Percentiles rank a stretch among this genome's conserved stretches.
phyloP scores from a whole-genome alignment of 129 eudicot species.

The Centrapalus pauciflorus region DNA sequence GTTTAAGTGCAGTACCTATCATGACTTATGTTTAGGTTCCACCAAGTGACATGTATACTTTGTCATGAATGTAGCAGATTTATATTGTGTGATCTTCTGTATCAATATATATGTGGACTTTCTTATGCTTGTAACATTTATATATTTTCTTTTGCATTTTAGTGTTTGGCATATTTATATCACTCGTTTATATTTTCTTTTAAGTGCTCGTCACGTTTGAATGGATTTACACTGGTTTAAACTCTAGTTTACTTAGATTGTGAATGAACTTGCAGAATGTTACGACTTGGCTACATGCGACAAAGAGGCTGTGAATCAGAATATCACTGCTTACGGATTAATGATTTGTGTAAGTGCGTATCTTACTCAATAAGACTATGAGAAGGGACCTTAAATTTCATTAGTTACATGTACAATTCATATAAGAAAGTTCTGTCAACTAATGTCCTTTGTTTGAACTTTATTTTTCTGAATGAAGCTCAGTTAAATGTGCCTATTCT shows the following conservation, averaged over 20 bases:
- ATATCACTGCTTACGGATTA: constrained; percentile 80
- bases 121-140: background rate
- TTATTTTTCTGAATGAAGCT: background rate
- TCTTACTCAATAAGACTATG: constrained; percentile 9
- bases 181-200: too few relatives aligned
- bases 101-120: background rate
- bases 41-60: background rate
- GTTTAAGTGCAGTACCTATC: background rate
- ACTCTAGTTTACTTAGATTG: background rate
- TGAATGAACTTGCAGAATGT: constrained; percentile 53
- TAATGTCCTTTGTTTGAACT: background rate
- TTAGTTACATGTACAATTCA: background rate
- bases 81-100: too few relatives aligned
- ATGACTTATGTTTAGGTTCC: background rate
- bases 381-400: background rate
- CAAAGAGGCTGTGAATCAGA: constrained; percentile 54
- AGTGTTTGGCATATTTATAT: background rate
- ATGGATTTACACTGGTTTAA: background rate
- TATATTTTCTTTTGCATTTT: background rate
- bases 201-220: too few relatives aligned
- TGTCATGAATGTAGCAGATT: background rate
- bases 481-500: background rate
- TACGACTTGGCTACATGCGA: constrained; percentile 66
- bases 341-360: constrained; percentile 72
- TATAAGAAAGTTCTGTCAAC: background rate